Evolutionary conservation across 371 early-diverging fungal species (phyloP).

Genomic region (Parasitella parasitica): DNA sequence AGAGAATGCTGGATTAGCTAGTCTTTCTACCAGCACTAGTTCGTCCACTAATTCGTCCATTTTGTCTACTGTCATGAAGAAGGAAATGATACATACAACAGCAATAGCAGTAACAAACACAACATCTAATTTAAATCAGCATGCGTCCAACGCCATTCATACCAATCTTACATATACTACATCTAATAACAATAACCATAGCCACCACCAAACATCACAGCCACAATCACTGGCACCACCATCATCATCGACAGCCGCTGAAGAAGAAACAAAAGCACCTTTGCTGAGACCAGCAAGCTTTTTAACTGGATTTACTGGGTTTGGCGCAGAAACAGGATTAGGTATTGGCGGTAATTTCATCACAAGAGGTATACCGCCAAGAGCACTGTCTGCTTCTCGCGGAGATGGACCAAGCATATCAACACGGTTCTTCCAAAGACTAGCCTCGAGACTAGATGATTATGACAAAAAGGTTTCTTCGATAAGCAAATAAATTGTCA

Average conservation of each 20-base stretch:
- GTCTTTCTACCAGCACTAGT: constrained; percentile 31
- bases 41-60: constrained; percentile 32
- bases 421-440: constrained; percentile 48
- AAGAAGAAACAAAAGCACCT: constrained; percentile 13
- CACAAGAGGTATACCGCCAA: constrained; percentile 36
- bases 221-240: constrained; percentile 2
- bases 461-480: constrained; percentile 26
- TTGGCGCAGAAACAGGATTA: constrained; percentile 21
- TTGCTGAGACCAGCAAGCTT: constrained; percentile 42
- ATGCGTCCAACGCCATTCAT: background rate
- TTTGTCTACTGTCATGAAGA: constrained; percentile 22
- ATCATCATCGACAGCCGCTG: background rate
- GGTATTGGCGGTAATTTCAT: constrained; percentile 23
- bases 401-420: constrained; percentile 41
- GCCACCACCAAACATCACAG: background rate
- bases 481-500: background rate
- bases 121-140: background rate
- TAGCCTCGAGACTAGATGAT: constrained; percentile 42
- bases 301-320: constrained; percentile 42
- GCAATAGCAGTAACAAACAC: background rate
- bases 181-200: background rate
- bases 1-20: constrained; percentile 28
- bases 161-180: background rate
- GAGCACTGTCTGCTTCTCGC: background rate
- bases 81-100: constrained; percentile 10